phyloP scores from a whole-genome alignment of 306 rosid genomes.

The Oemleria cerasiformis region DNA sequence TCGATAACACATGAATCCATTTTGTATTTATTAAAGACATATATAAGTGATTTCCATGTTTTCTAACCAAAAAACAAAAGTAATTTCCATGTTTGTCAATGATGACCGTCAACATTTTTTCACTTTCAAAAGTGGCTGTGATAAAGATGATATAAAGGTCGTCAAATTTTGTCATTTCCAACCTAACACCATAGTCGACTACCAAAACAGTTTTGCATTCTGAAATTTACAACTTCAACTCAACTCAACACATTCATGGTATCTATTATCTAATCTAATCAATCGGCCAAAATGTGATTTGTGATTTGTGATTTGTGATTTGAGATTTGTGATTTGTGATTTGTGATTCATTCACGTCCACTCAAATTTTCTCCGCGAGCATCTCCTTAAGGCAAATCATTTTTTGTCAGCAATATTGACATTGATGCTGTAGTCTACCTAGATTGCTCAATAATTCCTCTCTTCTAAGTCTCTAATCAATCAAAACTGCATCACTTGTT shows the following conservation, averaged over 20 bases:
- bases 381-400: not conserved
- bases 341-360: too few species aligned
- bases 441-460: not conserved
- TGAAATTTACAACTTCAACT: not conserved
- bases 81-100: too few species aligned
- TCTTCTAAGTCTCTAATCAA: not conserved
- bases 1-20: too few species aligned
- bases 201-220: conserved; percentile 13
- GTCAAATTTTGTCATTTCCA: conserved; percentile 10
- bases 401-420: not conserved
- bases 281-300: not conserved
- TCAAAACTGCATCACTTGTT: conserved; percentile 12
- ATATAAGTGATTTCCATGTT: too few species aligned
- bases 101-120: too few species aligned
- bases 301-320: not conserved
- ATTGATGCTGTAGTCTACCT: not conserved
- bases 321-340: too few species aligned
- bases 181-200: conserved; percentile 24
- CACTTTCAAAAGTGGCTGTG: not conserved
- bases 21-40: too few species aligned
- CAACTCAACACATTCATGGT: not conserved
- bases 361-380: too few species aligned
- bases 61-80: too few species aligned
- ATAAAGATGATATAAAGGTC: not conserved
- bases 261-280: not conserved